Base-by-base conservation (phyloP, 805 yeast genomes). In the Spathaspora hagerdaliae region DNA sequence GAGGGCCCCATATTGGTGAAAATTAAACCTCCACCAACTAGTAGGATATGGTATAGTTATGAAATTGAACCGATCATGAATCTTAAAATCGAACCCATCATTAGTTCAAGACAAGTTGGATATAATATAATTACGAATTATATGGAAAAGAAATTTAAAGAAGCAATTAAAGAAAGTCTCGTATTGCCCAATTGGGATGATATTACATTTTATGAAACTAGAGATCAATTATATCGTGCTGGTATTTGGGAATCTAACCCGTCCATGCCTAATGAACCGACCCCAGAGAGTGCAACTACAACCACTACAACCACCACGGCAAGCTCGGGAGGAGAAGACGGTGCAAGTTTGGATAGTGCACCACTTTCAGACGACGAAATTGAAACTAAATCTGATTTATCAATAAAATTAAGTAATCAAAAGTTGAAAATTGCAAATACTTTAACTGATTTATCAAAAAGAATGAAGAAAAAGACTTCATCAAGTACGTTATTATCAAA, bases 111-210 rank as follows among this genome's bases (percentile, higher is more conserved):
- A 45, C 87, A 87, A 52, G 67, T 94, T 53, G 81, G 88, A 3
- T 88, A 87, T 57, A 79, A 81, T 31, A 74, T 91, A 61, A 78
- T 94, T 36, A 90, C 96, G 1, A 85, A 85, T 52, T 80, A 84
- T 19, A 86, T 92, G 51, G 88, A 83, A 49, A 83, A 81, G 59
- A 82, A 83, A 53, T 79, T 92, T 50, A 80, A 83, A 47, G 96
- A 88, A 41, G 86, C 90, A 1, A 73, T 92, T 35, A 80, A 75
- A 49, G 94, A 87, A 31, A 78, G 94, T 7, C 65, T 94, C 40
- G 98, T 94, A 0, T 63, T 79, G 31, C 99, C 99, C 2, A 82
- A 74, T 56, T 85, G 89, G 90, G 98, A 92, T 62, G 98, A 92
- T 60, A 63, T 89, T 36, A 79, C 82, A 0, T 85, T 87, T 58